phyloP scores from a whole-genome alignment of 2,329 filamentous ascomycete species.

The Aureobasidium uvarum region DNA sequence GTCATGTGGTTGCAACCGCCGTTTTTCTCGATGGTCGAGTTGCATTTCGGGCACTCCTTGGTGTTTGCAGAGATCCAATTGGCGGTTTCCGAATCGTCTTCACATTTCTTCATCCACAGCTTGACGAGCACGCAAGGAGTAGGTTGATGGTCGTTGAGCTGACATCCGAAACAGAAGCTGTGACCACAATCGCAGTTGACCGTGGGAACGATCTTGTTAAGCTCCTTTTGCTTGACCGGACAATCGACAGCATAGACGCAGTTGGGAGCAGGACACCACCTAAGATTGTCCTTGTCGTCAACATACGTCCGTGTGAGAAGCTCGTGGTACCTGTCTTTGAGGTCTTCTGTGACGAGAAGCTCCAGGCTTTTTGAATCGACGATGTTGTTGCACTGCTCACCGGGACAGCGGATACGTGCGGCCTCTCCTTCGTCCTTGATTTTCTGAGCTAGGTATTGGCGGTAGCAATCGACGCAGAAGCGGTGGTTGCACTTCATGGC shows the following conservation, averaged over 20 bases:
- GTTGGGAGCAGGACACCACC: constrained; percentile 98
- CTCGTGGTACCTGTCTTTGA: constrained; percentile 71
- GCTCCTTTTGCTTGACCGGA: constrained; percentile 78
- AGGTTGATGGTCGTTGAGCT: constrained; percentile 85
- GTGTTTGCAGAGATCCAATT: constrained; percentile 99
- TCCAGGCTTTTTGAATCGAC: constrained; percentile 87
- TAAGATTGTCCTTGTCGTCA: constrained; percentile 91
- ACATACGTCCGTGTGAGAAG: constrained; percentile 93
- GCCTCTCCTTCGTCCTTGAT: constrained; percentile 95
- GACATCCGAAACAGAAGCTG: constrained; percentile 94
- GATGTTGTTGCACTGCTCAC: constrained; percentile 81
- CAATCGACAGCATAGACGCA: constrained; percentile 93
- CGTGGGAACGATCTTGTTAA: constrained; percentile 81
- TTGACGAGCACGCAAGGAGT: constrained; percentile 89
- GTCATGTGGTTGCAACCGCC: constrained; percentile 99
- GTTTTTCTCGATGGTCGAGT: constrained; percentile 98
- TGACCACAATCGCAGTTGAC: constrained; percentile 82
- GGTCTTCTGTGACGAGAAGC: constrained; percentile 62
- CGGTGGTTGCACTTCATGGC: constrained; percentile 93
- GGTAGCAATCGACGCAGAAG: constrained; percentile 90
- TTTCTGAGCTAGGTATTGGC: constrained; percentile 87
- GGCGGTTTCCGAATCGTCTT: constrained; percentile 95
- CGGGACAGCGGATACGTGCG: constrained; percentile 88
- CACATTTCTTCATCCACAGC: constrained; percentile 96
- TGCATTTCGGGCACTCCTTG: constrained; percentile 94